These are phyloP conservation scores for Pichia deserticola DNA, from an alignment of 805 yeast genomes.

Conservation along the genomic window DNA sequence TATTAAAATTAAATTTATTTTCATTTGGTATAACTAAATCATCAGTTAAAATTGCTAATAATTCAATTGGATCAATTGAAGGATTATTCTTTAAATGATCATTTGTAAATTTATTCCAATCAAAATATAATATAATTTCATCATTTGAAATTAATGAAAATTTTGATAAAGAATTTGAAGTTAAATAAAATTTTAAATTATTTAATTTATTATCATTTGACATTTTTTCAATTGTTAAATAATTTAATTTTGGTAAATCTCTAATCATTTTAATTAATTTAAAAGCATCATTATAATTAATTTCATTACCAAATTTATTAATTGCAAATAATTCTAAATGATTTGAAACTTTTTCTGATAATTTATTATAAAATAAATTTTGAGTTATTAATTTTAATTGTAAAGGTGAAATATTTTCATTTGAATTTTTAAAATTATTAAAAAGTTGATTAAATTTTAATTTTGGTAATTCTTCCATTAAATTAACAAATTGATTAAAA, in stretches of 20 bases:
- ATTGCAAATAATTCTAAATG: slow-evolving; percentile 43
- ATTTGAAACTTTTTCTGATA: slow-evolving; percentile 44
- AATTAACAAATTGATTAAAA: slow-evolving; percentile 14
- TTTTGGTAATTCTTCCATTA: slow-evolving; percentile 22
- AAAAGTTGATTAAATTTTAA: slow-evolving; percentile 20
- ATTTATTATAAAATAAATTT: slow-evolving; percentile 23
- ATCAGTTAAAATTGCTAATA: slow-evolving; percentile 40
- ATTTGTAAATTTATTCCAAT: slow-evolving; percentile 28
- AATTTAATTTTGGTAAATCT: slow-evolving; percentile 28
- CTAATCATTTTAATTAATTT: slow-evolving; percentile 39
- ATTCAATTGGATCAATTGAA: slow-evolving; percentile 24
- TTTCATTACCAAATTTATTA: slow-evolving; percentile 35
- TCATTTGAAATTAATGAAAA: slow-evolving; percentile 15
- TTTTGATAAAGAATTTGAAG: slow-evolving; percentile 18
- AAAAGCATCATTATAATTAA: slow-evolving; percentile 42
- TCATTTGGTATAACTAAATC: slow-evolving; percentile 32
- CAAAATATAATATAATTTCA: slow-evolving; percentile 27
- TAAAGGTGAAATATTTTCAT: slow-evolving; percentile 12
- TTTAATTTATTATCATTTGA: slow-evolving; percentile 10
- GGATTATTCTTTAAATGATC: slow-evolving; percentile 21
- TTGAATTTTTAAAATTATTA: slow-evolving; percentile 13
- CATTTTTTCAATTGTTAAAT: slow-evolving; percentile 24
- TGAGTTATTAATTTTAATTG: slow-evolving; percentile 18
- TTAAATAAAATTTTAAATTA: slow-evolving; percentile 12
- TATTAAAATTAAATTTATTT: slow-evolving; percentile 22